Evolutionary conservation across 768 basidiomycete species (phyloP), one percentile per base, ranked within the genome.

Genomic region (Boletus insuetus): DNA sequence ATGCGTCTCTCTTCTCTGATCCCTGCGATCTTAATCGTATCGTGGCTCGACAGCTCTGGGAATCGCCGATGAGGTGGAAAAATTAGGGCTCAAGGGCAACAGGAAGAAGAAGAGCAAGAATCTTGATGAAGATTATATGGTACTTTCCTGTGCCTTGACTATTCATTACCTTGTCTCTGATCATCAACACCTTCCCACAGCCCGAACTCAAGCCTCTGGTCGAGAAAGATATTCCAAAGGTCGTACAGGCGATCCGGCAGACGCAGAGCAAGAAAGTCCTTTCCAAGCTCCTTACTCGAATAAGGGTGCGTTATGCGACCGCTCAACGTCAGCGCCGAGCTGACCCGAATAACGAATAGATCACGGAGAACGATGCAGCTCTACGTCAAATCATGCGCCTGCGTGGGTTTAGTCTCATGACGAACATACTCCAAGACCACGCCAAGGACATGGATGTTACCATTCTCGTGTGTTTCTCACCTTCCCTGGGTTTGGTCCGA

Each of bases 381-480:
- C 75, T 94, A 24, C 79, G 91, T 31, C 85, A 93, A 68, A 79
- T 98, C 46, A 88, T 97, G 84, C 87, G 94, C 6, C 75, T 98
- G 65, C 92, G 97, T 66, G 95, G 95, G 3, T 91, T 95, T 69
- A 90, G 87, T 71, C 75, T 94, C 16, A 95, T 98, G 92, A 87
- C 84, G 43, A 91, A 89, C 64, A 79, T 98, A 38, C 74, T 98
- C 31, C 83, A 89, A 37, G 94, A 98, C 64, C 76, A 93, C 60
- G 65, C 65, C 12, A 75, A 79, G 17, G 92, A 98, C 64, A 46
- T 75, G 32, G 91, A 94, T 39, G 75, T 96, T 39, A 72, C 85
- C n/a, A 70, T 78, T 13, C 71, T 87, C 61, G 94, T 94, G 57
- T 42, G 89, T 75, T 50, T 35, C 14, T 13, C 34, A 26, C 46